Conservation (phyloP, 495 filamentous ascomycete species). For the Penicillium pulvis region DNA sequence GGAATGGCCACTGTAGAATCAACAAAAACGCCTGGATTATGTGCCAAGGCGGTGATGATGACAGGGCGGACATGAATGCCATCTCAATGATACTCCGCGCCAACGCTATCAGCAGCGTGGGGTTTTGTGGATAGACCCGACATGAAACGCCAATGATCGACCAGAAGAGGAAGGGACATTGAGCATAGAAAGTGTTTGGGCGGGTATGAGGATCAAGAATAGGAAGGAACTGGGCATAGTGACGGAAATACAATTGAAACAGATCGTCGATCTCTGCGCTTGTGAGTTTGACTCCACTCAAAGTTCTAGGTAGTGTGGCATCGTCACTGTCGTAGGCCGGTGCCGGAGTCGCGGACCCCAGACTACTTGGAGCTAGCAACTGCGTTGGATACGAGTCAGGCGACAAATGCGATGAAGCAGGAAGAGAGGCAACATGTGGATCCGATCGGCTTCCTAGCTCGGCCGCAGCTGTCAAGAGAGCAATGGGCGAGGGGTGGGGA, state of each 20-base stretch:
- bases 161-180: conserved; percentile 56
- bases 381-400: conserved; percentile 21
- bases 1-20: conserved; percentile 53
- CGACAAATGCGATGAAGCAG: conserved; percentile 17
- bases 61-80: conserved; percentile 44
- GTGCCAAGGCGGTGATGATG: conserved; percentile 42
- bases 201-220: conserved; percentile 41
- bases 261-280: conserved; percentile 42
- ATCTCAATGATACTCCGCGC: conserved; percentile 45
- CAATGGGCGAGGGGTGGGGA: conserved; percentile 31
- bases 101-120: conserved; percentile 43
- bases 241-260: conserved; percentile 41
- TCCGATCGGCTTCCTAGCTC: conserved; percentile 25
- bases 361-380: conserved; percentile 15
- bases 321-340: conserved; percentile 17
- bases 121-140: conserved; percentile 41
- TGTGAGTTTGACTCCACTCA: conserved; percentile 33
- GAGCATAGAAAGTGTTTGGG: conserved; percentile 46
- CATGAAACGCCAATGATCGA: conserved; percentile 45
- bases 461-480: conserved; percentile 34
- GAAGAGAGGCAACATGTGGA: conserved; percentile 6
- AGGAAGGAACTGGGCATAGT: conserved; percentile 49
- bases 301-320: conserved; percentile 27
- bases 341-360: conserved; percentile 6
- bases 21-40: conserved; percentile 52